Evolutionary conservation across 2,329 filamentous ascomycete genomes (phyloP), one percentile per base, ranked within the genome.

Genomic region (Aspergillus costaricaensis): DNA sequence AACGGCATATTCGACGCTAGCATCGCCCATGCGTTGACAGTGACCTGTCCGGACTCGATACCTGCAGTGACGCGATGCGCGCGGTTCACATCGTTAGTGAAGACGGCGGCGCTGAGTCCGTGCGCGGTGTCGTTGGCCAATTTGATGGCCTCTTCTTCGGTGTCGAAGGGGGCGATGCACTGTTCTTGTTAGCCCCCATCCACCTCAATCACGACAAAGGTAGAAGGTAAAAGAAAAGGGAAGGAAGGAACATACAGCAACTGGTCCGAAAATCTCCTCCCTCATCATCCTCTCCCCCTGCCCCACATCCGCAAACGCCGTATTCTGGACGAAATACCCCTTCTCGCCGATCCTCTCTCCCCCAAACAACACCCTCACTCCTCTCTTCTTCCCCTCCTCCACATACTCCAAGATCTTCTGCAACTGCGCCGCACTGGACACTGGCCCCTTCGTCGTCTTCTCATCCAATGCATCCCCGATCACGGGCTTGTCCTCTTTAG

Each of bases 281-380:
- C 76, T 73, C 36, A 76, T 76, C 23, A 81, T 77, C 1, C 70
- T 62, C 80, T 64, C 85, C 10, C 79, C 73, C n/a, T 78, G 73
- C 2, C 77, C 79, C 2, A 84, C 78, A 36, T 81, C 79, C 1
- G 80, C 79, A 62, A 88, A 80, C 41, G 87, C 76, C 0, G 85
- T 87, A 1, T 85, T 85, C 68, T 85, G 81, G 68, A 88, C 86
- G 74, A 88, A 89, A 71, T 86, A 88, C 3, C 87, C 86, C 1
- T 79, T 66, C 0, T 69, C 52, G 0, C 67, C 68, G 2, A 69
- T 61, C 17, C 47, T 59, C n/a, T 65, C 57, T 1, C 70, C 70
- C 5, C 70, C 70, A 38, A 69, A 67, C 19, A 72, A 44, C 36
- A 71, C 47, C 36, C 51, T 52, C 4, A 67, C 67, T 0, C 68